Conservation (phyloP, 768 basidiomycete species). For the Termitomyces sp. region DNA sequence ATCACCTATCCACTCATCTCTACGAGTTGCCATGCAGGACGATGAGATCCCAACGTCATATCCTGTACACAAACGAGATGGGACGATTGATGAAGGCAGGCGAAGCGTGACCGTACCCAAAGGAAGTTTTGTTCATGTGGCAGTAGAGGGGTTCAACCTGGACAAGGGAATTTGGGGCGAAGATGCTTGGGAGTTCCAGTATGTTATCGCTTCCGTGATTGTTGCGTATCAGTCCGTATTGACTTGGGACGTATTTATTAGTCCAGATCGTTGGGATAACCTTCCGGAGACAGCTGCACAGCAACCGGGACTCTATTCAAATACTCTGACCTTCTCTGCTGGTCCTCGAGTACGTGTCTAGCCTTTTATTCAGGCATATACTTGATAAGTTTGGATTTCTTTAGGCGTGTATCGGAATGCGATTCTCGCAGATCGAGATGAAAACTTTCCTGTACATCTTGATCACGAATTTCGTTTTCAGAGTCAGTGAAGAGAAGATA, state of each 20-base stretch:
- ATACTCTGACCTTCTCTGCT: conserved; percentile 74
- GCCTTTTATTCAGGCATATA: not conserved
- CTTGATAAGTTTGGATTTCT: conserved; percentile 2
- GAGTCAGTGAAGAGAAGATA: conserved; percentile 46
- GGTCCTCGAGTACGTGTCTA: conserved; percentile 66
- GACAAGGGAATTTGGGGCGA: conserved; percentile 79
- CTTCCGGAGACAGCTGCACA: conserved; percentile 58
- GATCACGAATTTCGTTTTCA: conserved; percentile 60
- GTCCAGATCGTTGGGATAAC: conserved; percentile 78
- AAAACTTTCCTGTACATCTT: conserved; percentile 72
- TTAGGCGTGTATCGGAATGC: conserved; percentile 79
- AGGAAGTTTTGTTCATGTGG: conserved; percentile 72
- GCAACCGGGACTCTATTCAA: conserved; percentile 66
- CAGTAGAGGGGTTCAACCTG: conserved; percentile 75
- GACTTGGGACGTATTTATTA: not conserved
- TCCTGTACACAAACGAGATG: conserved; percentile 48
- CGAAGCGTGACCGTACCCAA: conserved; percentile 49
- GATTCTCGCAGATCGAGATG: conserved; percentile 80
- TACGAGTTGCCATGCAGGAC: conserved; percentile 72
- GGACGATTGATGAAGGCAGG: conserved; percentile 33
- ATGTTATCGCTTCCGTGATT: conserved; percentile 15
- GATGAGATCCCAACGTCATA: conserved; percentile 71
- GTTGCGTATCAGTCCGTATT: not conserved
- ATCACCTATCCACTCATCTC: conserved; percentile 78
- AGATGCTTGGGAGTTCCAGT: conserved; percentile 82